These are phyloP conservation scores for Cyclotella choctawhatcheeana DNA, from an alignment of 108 stramenopile genomes.

Conservation along the genomic window DNA sequence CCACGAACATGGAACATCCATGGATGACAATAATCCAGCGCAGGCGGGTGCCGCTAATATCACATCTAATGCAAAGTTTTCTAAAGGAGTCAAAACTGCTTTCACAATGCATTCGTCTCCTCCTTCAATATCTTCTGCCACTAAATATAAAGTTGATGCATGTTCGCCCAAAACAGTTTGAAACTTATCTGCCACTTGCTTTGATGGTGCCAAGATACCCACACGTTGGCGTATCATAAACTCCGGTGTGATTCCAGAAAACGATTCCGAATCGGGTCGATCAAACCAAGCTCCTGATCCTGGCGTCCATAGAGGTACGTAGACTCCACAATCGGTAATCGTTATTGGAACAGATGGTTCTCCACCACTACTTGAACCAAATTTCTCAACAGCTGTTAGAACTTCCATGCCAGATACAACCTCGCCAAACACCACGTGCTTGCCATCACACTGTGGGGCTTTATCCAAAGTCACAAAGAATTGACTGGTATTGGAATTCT, in stretches of 20 bases:
- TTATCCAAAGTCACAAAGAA: constrained; percentile 89
- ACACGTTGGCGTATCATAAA: constrained; percentile 80
- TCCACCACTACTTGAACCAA: constrained; percentile 42
- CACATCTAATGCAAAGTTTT: constrained; percentile 66
- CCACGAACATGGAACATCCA: constrained; percentile 60
- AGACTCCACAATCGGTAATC: constrained; percentile 84
- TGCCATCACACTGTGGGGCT: constrained; percentile 91
- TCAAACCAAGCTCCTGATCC: constrained; percentile 85
- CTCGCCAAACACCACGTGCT: constrained; percentile 95
- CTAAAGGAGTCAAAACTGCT: constrained; percentile 40
- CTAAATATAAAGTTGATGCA: constrained; percentile 37
- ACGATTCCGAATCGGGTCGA: constrained; percentile 75
- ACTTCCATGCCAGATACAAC: constrained; percentile 83
- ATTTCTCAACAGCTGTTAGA: constrained; percentile 69
- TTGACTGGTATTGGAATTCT: constrained; percentile 93
- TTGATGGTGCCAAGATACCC: constrained; percentile 65
- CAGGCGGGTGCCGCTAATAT: constrained; percentile 79
- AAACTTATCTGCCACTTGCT: constrained; percentile 58
- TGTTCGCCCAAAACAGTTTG: constrained; percentile 44
- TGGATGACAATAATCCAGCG: constrained; percentile 25
- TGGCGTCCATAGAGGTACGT: constrained; percentile 54
- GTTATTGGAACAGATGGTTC: constrained; percentile 55
- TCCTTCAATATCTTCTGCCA: constrained; percentile 26
- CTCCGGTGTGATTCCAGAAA: constrained; percentile 67
- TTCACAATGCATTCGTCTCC: constrained; percentile 21